phyloP scores from a whole-genome alignment of 176 grass and related monocot species.

The Oryza australiensis region DNA sequence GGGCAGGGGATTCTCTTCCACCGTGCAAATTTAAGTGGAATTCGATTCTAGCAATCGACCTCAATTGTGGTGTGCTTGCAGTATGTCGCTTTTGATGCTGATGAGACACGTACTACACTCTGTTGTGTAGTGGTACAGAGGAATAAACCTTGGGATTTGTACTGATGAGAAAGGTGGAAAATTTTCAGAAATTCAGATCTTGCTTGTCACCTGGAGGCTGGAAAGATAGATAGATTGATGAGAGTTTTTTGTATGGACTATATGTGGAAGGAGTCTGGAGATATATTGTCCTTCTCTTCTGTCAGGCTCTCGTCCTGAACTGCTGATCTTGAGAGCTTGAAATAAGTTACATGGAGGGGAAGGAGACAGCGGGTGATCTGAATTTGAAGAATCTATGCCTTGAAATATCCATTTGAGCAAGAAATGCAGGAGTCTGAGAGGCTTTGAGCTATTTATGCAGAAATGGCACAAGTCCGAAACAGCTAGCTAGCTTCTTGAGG shows the following conservation, averaged over 20 bases:
- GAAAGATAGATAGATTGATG: neutral
- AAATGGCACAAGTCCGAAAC: neutral
- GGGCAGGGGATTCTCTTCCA: neutral
- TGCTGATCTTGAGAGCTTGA: neutral
- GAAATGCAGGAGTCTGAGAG: neutral
- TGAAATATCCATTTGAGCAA: slow-evolving; percentile 52
- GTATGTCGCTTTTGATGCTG: neutral
- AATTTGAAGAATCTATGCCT: slow-evolving; percentile 63
- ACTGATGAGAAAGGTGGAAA: neutral
- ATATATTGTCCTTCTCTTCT: too few species aligned
- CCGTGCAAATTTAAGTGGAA: neutral
- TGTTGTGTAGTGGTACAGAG: neutral
- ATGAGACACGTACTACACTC: neutral
- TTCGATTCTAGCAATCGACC: neutral
- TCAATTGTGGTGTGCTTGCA: neutral
- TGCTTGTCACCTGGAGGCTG: neutral
- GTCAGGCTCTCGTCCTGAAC: neutral
- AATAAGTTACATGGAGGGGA: neutral
- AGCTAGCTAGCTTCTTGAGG: neutral
- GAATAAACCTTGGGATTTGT: neutral
- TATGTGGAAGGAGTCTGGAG: neutral
- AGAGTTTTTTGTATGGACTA: neutral
- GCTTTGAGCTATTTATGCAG: neutral
- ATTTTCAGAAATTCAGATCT: neutral
- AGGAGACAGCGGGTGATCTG: neutral